Evolutionary conservation across 345 rosid genomes (phyloP).

Genomic region (Gossypium longicalyx): DNA sequence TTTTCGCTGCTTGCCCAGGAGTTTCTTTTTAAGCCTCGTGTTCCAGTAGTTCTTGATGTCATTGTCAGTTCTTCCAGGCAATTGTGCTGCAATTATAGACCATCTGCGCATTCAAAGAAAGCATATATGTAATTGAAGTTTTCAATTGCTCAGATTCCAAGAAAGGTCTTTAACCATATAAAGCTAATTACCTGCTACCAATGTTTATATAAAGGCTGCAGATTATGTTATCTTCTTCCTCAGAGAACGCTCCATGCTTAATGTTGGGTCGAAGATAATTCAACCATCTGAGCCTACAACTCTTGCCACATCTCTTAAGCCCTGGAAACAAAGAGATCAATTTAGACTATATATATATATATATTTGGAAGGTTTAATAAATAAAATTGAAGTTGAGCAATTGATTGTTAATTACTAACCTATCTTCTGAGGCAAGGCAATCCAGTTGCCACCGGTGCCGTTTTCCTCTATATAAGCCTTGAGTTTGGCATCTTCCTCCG

Average conservation of each 20-base stretch:
- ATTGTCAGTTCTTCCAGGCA: slow-evolving; percentile 79
- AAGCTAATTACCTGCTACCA: slow-evolving; percentile 45
- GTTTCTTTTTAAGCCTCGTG: slow-evolving; percentile 75
- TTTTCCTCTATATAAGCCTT: slow-evolving; percentile 60
- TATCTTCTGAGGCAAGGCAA: slow-evolving; percentile 73
- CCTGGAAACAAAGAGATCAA: slow-evolving; percentile 22
- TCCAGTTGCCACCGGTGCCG: slow-evolving; percentile 88
- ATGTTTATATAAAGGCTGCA: slow-evolving; percentile 48
- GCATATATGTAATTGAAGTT: slow-evolving; percentile 1
- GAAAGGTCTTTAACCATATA: neutral
- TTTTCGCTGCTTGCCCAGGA: slow-evolving; percentile 58
- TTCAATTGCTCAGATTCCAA: neutral
- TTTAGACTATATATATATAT: too few relatives aligned
- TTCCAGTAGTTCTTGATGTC: slow-evolving; percentile 86
- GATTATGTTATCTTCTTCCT: slow-evolving; percentile 53
- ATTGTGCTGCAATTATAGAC: slow-evolving; percentile 80
- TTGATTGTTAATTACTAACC: slow-evolving; percentile 27
- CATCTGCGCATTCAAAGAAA: slow-evolving; percentile 37
- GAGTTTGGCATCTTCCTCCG: slow-evolving; percentile 81
- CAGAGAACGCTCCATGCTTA: slow-evolving; percentile 57
- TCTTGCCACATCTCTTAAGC: slow-evolving; percentile 56
- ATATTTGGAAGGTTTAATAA: neutral
- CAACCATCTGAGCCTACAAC: slow-evolving; percentile 54
- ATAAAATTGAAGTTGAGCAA: neutral
- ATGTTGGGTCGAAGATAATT: slow-evolving; percentile 58